Percentiles rank a stretch among this genome's conserved stretches.
Conservation (phyloP, 495 filamentous ascomycete species). For the Lophiotrema nucula region DNA sequence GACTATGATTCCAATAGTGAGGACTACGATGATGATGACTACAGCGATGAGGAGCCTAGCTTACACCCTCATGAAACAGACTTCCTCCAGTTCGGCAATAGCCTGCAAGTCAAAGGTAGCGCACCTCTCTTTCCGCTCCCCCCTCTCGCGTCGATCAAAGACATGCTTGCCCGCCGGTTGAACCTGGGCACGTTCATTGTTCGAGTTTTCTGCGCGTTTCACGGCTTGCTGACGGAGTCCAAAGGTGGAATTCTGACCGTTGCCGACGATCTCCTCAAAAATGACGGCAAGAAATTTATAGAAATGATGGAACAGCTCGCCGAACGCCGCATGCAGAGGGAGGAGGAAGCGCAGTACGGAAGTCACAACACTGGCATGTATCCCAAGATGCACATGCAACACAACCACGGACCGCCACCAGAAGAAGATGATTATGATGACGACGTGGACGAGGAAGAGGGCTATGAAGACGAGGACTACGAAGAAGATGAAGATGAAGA, state of each 20-base stretch:
- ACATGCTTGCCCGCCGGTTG: no score
- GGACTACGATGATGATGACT: constrained; percentile 58
- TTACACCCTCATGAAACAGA: constrained; percentile 60
- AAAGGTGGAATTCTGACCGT: constrained; percentile 97
- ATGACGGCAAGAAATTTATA: constrained; percentile 99
- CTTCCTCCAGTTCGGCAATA: constrained; percentile 97
- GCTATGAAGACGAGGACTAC: constrained; percentile 83
- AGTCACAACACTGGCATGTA: constrained; percentile 50
- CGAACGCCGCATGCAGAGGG: constrained; percentile 92
- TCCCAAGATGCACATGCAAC: constrained; percentile 42
- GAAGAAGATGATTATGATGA: constrained; percentile 75
- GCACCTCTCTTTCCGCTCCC: neutral
- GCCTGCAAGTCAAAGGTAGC: constrained; percentile 92
- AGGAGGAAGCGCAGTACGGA: constrained; percentile 76
- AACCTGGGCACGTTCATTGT: no score
- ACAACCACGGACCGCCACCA: constrained; percentile 62
- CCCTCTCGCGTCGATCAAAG: neutral
- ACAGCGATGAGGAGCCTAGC: constrained; percentile 57
- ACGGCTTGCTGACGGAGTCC: constrained; percentile 36
- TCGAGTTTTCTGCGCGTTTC: no score
- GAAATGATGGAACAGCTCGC: constrained; percentile 99
- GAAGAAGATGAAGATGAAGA: constrained; percentile 92
- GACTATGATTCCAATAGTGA: constrained; percentile 40
- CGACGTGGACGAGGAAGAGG: constrained; percentile 85
- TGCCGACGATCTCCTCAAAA: constrained; percentile 96